phyloP scores from a whole-genome alignment of 305 asterid genomes.

The Rubia peregrina region DNA sequence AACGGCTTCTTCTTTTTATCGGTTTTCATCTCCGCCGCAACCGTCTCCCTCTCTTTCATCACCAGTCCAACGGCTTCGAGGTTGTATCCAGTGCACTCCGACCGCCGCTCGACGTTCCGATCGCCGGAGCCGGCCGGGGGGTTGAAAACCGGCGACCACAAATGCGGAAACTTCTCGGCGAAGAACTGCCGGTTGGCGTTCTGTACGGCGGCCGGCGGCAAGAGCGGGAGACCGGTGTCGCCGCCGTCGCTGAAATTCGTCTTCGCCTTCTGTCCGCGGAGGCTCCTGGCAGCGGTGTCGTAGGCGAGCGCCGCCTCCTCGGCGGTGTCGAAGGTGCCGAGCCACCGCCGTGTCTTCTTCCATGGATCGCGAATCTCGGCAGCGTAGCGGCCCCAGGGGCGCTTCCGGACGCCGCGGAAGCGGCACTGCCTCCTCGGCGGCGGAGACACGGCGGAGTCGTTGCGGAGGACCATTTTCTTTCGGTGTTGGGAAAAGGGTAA shows the following conservation, averaged over 20 bases:
- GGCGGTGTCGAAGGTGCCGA: constrained; percentile 62
- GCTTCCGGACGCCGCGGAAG: constrained; percentile 56
- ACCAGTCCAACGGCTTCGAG: constrained; percentile 30
- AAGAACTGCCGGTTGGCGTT: background rate
- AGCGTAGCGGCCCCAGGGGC: constrained; percentile 56
- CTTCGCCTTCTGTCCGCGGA: constrained; percentile 57
- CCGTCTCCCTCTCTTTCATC: constrained; percentile 31
- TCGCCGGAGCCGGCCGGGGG: background rate
- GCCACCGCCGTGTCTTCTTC: constrained; percentile 66
- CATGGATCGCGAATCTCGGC: constrained; percentile 70
- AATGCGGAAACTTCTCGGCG: constrained; percentile 13
- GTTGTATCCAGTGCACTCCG: constrained; percentile 40
- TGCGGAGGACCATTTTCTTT: constrained; percentile 12
- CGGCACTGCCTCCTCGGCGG: constrained; percentile 20
- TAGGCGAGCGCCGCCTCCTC: constrained; percentile 71
- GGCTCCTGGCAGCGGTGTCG: constrained; percentile 49
- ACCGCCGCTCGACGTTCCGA: constrained; percentile 13
- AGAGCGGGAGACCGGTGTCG: constrained; percentile 19
- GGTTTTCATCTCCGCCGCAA: constrained; percentile 22
- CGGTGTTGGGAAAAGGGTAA: no score
- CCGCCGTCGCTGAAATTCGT: constrained; percentile 39
- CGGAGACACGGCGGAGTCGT: background rate
- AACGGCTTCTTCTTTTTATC: constrained; percentile 38
- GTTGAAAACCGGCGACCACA: constrained; percentile 25
- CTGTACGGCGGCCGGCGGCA: constrained; percentile 2